Base-by-base conservation (phyloP, 495 filamentous ascomycete species). In the Podospora pseudoanserina region DNA sequence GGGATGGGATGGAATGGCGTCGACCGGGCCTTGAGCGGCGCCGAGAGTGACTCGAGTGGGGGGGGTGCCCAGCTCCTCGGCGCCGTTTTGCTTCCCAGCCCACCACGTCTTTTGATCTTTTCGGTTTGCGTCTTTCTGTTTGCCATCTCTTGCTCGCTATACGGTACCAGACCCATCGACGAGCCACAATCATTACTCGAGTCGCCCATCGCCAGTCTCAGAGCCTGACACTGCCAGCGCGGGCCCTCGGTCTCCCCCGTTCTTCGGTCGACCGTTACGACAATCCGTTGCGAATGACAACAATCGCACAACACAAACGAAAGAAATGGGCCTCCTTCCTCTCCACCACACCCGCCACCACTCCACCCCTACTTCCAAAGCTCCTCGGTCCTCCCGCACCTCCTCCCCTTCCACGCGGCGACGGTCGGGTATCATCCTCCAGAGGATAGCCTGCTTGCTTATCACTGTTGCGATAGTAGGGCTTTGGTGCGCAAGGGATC, bases 401-500 rank as follows among this genome's bases (percentile, higher is more conserved):
- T 49, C 39, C 2, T 49, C 39, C 7, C 39, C 39, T 49, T 49
- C 39, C 9, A 49, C 39, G 15, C 39, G 39, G 39, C 39, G 39
- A 49, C 39, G 39, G 2, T 49, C 39, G 1, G 39, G 39, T 3
- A 49, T 49, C 15, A 49, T 49, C 7, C 39, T 49, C 39, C 7
- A 49, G 13, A 49, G 39, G 15, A 13, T 49, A 49, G 39, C 39
- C 9, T 49, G 2, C 72, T 58, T 39, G 72, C 27, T 32, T 68
- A 18, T 60, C 28, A 16, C 27, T 53, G 23, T 49, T 13, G 39
- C 39, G 9, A 49, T 49, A 49, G 39, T 49, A 16, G 39, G 39
- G 39, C 39, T 49, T 13, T 49, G 39, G 39, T 49, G 39, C 39
- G 66, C 69, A 49, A 76, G 72, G 30, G 9, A 39, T 4, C 4